These are phyloP conservation scores for Achlya hypogyna DNA, from an alignment of 352 stramenopile genomes.

Conservation along the genomic window DNA sequence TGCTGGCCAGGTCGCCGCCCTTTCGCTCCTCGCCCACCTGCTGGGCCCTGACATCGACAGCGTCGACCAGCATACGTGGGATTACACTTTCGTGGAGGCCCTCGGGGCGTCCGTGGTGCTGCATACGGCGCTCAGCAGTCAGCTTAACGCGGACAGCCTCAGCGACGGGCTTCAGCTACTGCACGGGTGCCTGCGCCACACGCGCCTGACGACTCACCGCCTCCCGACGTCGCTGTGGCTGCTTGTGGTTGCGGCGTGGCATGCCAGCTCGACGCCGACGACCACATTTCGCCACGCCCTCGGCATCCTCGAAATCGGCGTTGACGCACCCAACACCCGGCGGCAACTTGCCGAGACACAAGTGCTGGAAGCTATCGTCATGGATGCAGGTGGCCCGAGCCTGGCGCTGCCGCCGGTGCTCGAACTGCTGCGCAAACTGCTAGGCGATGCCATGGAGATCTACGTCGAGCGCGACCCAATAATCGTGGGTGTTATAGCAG, in stretches of 20 bases:
- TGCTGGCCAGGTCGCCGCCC: background rate
- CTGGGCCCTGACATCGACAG: conserved; percentile 1
- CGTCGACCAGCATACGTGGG: conserved; percentile 3
- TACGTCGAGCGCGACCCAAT: background rate
- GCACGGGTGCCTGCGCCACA: background rate
- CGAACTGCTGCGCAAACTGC: background rate
- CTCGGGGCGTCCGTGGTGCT: background rate
- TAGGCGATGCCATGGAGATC: background rate
- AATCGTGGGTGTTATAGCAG: background rate
- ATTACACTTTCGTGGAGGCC: background rate
- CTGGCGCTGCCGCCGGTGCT: background rate
- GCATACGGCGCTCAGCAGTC: background rate
- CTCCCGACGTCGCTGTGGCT: background rate
- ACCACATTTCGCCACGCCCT: background rate
- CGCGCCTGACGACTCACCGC: background rate
- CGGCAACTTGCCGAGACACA: background rate
- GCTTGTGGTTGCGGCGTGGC: background rate
- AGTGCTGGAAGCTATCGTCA: background rate
- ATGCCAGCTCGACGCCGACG: background rate
- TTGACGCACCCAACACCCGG: background rate
- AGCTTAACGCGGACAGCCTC: background rate
- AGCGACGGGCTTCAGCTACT: background rate
- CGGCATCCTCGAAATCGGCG: background rate
- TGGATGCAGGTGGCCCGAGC: background rate
- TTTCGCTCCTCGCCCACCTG: background rate